Conservation (phyloP, 768 basidiomycete species). For the Neoboletus magnificus region DNA sequence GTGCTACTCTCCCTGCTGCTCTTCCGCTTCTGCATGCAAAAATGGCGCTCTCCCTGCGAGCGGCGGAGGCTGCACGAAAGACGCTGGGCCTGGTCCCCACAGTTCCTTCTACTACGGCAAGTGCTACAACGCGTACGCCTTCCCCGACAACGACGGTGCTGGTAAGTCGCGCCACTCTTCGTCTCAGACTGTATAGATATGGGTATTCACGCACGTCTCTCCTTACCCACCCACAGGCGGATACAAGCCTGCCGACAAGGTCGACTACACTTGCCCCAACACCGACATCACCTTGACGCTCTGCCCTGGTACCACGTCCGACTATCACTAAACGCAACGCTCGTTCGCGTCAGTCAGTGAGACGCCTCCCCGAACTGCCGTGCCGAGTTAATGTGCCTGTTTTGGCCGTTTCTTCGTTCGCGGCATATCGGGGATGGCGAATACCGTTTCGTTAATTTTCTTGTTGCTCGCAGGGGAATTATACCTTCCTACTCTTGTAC, state of each 20-base stretch:
- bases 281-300: constrained; percentile 29
- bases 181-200: neutral
- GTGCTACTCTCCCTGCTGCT: constrained; percentile 31
- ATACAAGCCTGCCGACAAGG: constrained; percentile 27
- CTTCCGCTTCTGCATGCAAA: constrained; percentile 26
- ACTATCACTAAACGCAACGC: constrained; percentile 5
- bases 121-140: constrained; percentile 32
- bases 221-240: constrained; percentile 12
- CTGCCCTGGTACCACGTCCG: constrained; percentile 25
- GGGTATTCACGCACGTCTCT: neutral
- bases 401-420: neutral
- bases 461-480: neutral
- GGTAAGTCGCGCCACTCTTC: constrained; percentile 8
- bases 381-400: neutral
- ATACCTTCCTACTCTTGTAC: neutral
- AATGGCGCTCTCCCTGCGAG: constrained; percentile 27
- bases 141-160: constrained; percentile 33
- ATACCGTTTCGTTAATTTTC: neutral
- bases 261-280: constrained; percentile 29
- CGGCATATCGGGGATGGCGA: neutral
- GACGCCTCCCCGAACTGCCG: neutral
- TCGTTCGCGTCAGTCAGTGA: neutral
- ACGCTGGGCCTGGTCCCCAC: constrained; percentile 30
- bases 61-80: constrained; percentile 28
- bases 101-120: constrained; percentile 28